Conservation (phyloP, 805 yeast genomes). For the Starmerella sp. region DNA sequence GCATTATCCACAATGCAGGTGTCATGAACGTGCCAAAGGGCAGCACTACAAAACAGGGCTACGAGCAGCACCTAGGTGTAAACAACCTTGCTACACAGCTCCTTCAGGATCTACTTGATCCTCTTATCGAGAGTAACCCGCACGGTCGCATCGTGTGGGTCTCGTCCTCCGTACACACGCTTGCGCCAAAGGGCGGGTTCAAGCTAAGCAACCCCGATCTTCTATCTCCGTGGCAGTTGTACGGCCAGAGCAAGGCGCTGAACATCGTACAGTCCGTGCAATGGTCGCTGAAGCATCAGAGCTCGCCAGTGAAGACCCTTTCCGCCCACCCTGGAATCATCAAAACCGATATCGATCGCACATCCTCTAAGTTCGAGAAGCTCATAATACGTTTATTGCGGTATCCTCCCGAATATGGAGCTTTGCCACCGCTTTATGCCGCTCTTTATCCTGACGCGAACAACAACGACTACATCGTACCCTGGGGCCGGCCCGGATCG, state of each 20-base stretch:
- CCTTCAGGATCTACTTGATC: constrained; percentile 31
- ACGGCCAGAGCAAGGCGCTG: constrained; percentile 39
- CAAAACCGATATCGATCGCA: constrained; percentile 24
- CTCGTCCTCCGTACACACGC: constrained; percentile 32
- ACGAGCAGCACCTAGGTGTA: constrained; percentile 39
- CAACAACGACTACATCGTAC: constrained; percentile 33
- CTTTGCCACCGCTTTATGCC: constrained; percentile 36
- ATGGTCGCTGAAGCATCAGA: constrained; percentile 31
- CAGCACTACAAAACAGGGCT: constrained; percentile 34
- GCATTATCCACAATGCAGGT: constrained; percentile 25
- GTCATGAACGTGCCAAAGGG: constrained; percentile 29
- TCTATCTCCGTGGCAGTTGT: constrained; percentile 13
- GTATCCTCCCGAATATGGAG: constrained; percentile 31
- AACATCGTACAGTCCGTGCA: constrained; percentile 31
- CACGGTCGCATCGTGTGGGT: constrained; percentile 38
- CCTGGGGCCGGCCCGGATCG: constrained; percentile 35
- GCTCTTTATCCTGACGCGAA: constrained; percentile 32
- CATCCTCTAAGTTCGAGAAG: constrained; percentile 7
- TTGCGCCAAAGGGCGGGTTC: constrained; percentile 29
- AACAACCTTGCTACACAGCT: constrained; percentile 39
- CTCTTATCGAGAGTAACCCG: constrained; percentile 31
- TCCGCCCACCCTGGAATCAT: constrained; percentile 17
- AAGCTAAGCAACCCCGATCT: constrained; percentile 27
- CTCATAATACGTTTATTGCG: constrained; percentile 2
- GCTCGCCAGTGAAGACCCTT: constrained; percentile 27